These are phyloP conservation scores for Hanseniaspora guilliermondii DNA, from an alignment of 805 yeast species.

Conservation along the genomic window DNA sequence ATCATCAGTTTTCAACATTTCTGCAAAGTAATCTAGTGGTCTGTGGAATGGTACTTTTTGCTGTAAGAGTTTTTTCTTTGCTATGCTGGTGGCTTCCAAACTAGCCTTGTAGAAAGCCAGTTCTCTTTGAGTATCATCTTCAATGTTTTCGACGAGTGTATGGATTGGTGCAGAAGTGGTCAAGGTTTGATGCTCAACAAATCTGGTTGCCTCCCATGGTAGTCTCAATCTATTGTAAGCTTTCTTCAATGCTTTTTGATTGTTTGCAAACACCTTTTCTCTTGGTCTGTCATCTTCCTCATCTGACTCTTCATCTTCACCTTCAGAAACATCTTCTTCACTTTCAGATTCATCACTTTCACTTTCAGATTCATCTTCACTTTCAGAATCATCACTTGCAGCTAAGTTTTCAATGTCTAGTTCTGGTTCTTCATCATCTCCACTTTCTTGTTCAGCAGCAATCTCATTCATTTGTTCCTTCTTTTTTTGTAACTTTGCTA, in stretches of 20 bases:
- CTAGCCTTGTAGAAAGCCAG: constrained; percentile 92
- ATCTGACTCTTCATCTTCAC: constrained; percentile 64
- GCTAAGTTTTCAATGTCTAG: constrained; percentile 45
- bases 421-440: constrained; percentile 35
- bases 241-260: constrained; percentile 67
- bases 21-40: constrained; percentile 94
- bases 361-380: constrained; percentile 28
- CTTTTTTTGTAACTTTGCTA: constrained; percentile 27
- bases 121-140: constrained; percentile 93
- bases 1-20: constrained; percentile 94
- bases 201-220: constrained; percentile 49
- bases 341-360: constrained; percentile 29
- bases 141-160: constrained; percentile 64
- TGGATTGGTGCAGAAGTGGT: constrained; percentile 50
- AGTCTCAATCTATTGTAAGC: constrained; percentile 54
- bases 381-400: constrained; percentile 40
- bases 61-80: constrained; percentile 50
- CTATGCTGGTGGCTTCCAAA: constrained; percentile 65
- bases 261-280: constrained; percentile 79
- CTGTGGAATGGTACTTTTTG: constrained; percentile 78
- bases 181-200: constrained; percentile 73
- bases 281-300: constrained; percentile 86
- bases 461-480: constrained; percentile 23
- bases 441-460: constrained; percentile 35
- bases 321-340: constrained; percentile 31